Base-by-base conservation (phyloP, 2,329 filamentous ascomycete species). In the Epichloe hybrida region DNA sequence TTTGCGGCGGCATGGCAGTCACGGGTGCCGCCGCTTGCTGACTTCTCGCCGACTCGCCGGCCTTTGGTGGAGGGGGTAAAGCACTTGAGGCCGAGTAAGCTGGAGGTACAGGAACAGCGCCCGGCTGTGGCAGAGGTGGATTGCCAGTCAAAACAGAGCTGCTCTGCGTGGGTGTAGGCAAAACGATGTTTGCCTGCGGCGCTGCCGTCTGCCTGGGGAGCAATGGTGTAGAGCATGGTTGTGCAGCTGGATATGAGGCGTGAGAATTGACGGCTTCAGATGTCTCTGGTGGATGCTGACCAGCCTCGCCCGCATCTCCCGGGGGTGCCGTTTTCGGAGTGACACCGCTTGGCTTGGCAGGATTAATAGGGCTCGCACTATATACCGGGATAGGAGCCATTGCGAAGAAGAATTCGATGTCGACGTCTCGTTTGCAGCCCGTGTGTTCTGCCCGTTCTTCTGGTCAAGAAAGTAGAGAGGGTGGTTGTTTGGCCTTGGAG, bases 331-430 rank as follows among this genome's bases (percentile, higher is more conserved):
- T 79, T 55, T 75, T 63, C 31, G 75, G 70, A 20, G 74, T 75
- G 41, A 66, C 60, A 35, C 69, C 74, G 15, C 69, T 68, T 46
- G 77, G 69, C 64, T 79, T 81, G 52, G 73, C 67, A 38, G 75
- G 73, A 58, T 69, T 75, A 62, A 83, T 80, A 44, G 80, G 79
- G 61, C 76, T 80, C 50, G 74, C 64, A 37, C 72, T 74, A 64
- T 80, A 79, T 41, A 82, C 72, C 46, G 74, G 76, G 54, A 83
- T 74, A n/a, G 78, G 73, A 46, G 79, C 71, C 79, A 83, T 83
- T n/a, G 45, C 67, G 59, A 15, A 34, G 34, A 35, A 3, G 48
- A 36, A 8, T 12, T 41, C 34, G n/a, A 21, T 7, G n/a, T 20
- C 38, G 37, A 41, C 21, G 17, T 17, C 23, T 42, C 21, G 38